Evolutionary conservation across 345 rosid genomes (phyloP), one percentile per base, ranked within the genome.

Genomic region (Citrus inodora): DNA sequence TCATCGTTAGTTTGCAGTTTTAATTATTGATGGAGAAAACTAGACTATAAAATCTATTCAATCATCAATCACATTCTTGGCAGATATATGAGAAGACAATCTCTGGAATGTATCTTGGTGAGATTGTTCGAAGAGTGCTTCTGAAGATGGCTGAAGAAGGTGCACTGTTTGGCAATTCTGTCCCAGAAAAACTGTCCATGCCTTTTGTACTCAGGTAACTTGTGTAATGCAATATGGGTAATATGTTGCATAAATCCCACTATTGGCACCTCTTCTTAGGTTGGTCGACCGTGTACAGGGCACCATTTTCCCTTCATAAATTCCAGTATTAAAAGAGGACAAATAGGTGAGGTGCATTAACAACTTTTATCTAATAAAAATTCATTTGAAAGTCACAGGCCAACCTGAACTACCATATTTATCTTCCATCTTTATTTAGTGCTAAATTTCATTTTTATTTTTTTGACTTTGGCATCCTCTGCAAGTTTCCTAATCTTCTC

Each of bases 51-150:
- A 63, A 14, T 48, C 6, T 67, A n/a, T 61, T 63, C 35, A 32
- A 24, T 28, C 33, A 6, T 71, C 30, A 58, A 35, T 62, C 48
- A n/a, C 77, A 17, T 74, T 79, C 66, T 51, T 30, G 22, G 32
- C 81, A 94, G 98, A 89, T 91, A 83, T 90, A 85, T 77, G 98
- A 95, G 92, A 95, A 92, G 89, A 95, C 91, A 70, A 93, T 93
- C 81, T 89, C 98, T 48, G 98, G 98, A 75, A 95, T 95, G 98
- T 93, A 93, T 82, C 90, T 90, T n/a, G 98, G 97, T 71, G 98
- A 95, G 87, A 93, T 93, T 79, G 95, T 86, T 17, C 83, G 94
- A 21, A 78, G 92, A 79, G 92, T 83, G 64, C 84, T 92, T 33
- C 80, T 87, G 27, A 76, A 85, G 69, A 90, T 95, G 91, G 90